Evolutionary conservation across 192 early-diverging fungal genomes (phyloP).

Genomic region (Dispira simplex): DNA sequence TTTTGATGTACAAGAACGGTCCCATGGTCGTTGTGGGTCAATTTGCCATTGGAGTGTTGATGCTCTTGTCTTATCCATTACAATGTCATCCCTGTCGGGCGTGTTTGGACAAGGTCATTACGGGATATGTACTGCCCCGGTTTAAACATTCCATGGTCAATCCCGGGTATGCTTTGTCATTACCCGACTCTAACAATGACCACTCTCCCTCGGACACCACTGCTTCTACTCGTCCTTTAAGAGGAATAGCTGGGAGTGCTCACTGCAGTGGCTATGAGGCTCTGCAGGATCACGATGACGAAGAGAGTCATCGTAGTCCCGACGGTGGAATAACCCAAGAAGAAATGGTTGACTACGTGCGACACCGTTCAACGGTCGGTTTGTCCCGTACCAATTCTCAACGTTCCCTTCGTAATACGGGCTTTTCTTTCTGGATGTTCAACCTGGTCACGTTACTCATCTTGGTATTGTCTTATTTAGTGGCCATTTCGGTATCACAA

Average conservation of each 20-base stretch:
- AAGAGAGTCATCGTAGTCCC: background rate
- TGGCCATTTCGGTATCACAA: slow-evolving; percentile 62
- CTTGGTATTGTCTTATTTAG: slow-evolving; percentile 47
- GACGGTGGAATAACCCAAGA: background rate
- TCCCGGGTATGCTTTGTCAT: background rate
- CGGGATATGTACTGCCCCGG: slow-evolving; percentile 19
- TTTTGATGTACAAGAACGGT: slow-evolving; percentile 33
- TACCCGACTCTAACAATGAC: background rate
- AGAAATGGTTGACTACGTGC: background rate
- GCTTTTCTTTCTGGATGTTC: slow-evolving; percentile 33
- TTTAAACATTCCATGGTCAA: slow-evolving; percentile 12
- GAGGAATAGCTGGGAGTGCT: background rate
- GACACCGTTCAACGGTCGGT: background rate
- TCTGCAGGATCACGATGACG: slow-evolving; percentile 12
- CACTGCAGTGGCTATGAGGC: slow-evolving; percentile 16
- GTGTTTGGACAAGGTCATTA: slow-evolving; percentile 74
- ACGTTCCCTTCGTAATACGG: background rate
- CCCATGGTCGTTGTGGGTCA: slow-evolving; percentile 69
- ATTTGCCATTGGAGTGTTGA: slow-evolving; percentile 73
- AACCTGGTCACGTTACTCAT: slow-evolving; percentile 50
- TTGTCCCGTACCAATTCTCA: background rate
- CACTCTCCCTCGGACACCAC: background rate
- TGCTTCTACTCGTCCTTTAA: background rate
- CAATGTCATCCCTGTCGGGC: slow-evolving; percentile 86
- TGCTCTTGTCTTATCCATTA: slow-evolving; percentile 83